These are phyloP conservation scores for Cordyceps cateniannulata DNA, from an alignment of 2,329 filamentous ascomycete species.

Conservation along the genomic window DNA sequence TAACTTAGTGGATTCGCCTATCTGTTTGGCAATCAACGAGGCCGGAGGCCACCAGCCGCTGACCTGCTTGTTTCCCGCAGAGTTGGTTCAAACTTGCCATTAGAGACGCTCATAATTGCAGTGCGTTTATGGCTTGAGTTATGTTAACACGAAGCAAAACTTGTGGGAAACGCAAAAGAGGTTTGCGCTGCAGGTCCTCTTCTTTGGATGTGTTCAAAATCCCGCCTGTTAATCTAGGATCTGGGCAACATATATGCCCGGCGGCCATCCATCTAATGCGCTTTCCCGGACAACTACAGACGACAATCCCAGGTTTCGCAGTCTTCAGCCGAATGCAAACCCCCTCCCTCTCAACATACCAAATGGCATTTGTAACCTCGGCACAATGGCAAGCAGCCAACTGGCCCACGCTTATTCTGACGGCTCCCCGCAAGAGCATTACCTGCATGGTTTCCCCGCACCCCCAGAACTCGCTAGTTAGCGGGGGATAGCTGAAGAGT, in stretches of 20 bases:
- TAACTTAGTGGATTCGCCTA: background rate
- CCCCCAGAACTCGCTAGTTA: background rate
- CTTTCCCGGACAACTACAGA: background rate
- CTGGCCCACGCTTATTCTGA: background rate
- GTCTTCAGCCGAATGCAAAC: background rate
- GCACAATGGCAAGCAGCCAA: background rate
- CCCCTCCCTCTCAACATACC: background rate
- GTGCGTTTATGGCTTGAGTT: background rate
- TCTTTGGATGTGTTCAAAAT: background rate
- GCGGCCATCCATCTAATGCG: background rate
- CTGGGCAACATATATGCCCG: background rate
- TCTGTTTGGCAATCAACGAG: background rate
- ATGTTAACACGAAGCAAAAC: background rate
- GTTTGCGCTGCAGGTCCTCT: background rate
- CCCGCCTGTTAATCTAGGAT: background rate
- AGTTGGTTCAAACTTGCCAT: background rate
- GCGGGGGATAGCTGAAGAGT: background rate
- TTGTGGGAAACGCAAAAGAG: background rate
- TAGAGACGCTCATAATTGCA: background rate
- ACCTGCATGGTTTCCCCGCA: slow-evolving; percentile 7
- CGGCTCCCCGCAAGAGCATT: background rate
- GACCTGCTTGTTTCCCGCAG: background rate
- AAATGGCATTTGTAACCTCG: background rate
- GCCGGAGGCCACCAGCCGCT: background rate
- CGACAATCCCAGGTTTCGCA: background rate